Base-by-base conservation (phyloP, 2,329 filamentous ascomycete genomes). In the Penicillium sp. region DNA sequence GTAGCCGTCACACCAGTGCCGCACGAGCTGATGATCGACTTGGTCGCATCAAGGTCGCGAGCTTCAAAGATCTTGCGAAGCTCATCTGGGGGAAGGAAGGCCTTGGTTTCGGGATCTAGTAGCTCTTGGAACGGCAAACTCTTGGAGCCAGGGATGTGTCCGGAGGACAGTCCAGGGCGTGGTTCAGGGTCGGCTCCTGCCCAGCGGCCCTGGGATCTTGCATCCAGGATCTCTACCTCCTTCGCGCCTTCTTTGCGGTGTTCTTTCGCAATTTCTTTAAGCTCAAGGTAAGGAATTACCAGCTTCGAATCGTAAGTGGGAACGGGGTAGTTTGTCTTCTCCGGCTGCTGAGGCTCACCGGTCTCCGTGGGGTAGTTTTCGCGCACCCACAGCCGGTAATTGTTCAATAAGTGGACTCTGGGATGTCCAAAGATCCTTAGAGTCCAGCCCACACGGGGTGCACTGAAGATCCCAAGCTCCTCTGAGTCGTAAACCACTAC, bases 1-100 rank as follows among this genome's bases (percentile, higher is more conserved):
- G 91, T 92, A 7, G 95, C 95, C 11, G 93, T 98, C 56, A 99
- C 94, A 38, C 95, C 95, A 7, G 93, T 97, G 13, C 95, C 95
- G 71, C 95, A 99, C 71, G 87, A 94, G 54, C 88, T 91, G 70
- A 98, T 90, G 67, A 97, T 91, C 3, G 93, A 91, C 75, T 90
- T 92, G 30, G 84, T 83, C 0, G 90, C 87, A 73, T 97, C 89
- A 8, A 99, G 81, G 0, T 92, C 90, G 74, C 90, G 94, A n/a
- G 84, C 82, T 75, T 90, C 83, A 71, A 99, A 95, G 17, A 98
- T 74, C 71, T 89, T 86, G 69, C 84, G 85, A 53, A 99, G 81
- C 76, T 94, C 84, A 13, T 91, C 86, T 0, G 85, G 82, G 0
- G 92, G 85, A 21, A 93, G 84, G 68, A 95, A 88, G 0, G 91